phyloP scores from a whole-genome alignment of 495 filamentous ascomycete species.

The Viridothelium virens region DNA sequence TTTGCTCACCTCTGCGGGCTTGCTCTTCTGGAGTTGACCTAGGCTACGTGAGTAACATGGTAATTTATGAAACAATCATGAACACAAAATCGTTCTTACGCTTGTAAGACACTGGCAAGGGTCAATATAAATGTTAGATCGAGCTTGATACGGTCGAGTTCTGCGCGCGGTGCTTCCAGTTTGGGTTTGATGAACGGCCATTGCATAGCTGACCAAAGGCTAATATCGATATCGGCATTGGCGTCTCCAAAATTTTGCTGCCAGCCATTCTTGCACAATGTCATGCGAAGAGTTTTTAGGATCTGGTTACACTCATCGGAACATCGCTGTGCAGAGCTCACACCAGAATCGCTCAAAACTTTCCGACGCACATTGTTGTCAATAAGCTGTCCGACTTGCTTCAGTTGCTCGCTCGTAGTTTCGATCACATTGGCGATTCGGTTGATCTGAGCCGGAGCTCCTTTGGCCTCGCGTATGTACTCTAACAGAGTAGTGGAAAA shows the following conservation, averaged over 20 bases:
- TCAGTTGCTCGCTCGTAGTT: constrained; percentile 9
- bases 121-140: constrained; percentile 5
- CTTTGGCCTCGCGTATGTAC: not conserved
- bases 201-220: not conserved
- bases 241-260: not conserved
- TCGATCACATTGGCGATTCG: not conserved
- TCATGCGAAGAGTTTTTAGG: not conserved
- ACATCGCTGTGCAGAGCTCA: not conserved
- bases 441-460: not conserved
- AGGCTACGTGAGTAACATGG: not conserved
- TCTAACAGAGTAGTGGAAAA: not conserved
- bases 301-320: not conserved
- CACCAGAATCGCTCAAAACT: not conserved
- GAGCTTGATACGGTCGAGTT: not conserved
- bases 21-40: not conserved
- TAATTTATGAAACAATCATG: no score
- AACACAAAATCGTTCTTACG: not conserved
- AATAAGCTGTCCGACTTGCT: not conserved
- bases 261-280: constrained; percentile 8
- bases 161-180: not conserved
- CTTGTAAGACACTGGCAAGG: not conserved
- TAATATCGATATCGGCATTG: not conserved
- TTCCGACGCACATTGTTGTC: not conserved
- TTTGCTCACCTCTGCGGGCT: not conserved
- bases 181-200: constrained; percentile 3